Evolutionary conservation across 345 rosid genomes (phyloP), one percentile per base, ranked within the genome.

Genomic region (Alliaria petiolata): DNA sequence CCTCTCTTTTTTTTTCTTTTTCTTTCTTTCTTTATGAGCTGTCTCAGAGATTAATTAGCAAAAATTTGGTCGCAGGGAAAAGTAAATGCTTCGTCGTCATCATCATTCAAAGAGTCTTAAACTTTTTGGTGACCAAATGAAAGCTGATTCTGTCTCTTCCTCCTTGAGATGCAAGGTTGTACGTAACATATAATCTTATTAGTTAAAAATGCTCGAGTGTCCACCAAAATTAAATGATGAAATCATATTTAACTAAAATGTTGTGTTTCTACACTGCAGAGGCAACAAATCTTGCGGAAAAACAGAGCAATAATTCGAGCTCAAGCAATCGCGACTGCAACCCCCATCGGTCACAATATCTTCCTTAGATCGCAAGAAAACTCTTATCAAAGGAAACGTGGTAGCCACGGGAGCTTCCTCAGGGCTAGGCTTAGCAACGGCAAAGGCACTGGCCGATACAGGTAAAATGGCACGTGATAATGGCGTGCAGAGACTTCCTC

Each of bases 381-480:
- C 91, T 33, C 78, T 87, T 15, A 83, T 89, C 55, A 85, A 93
- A 78, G 93, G 92, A 38, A 79, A 74, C 55, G 96, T 89, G 45
- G 45, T 90, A 2, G 58, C 91, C 64, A 93, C 97, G 1, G 97
- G 97, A 46, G 92, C 91, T 46, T 93, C 97, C 2, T 91, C 98
- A 3, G 91, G 97, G 43, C 65, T 93, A 50, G 97, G 97, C 22
- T 81, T 90, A 34, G 96, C 97, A 71, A 70, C 92, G 4, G 92
- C 97, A 8, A 93, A 87, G 84, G 87, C 96, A 50, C 74, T 93
- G 53, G 96, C 91, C 15, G 96, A 93, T 62, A 80, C 87, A 8
- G 98, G 95, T 36, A n/a, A 92, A 92, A 71, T 88, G 96, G 96
- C 89, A 90, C 33, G 71, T 90, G 35, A 87, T 85, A 49, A 87